Percentiles rank a stretch among this genome's conserved stretches.
These are phyloP conservation scores for Pisolithus albus DNA, from an alignment of 768 basidiomycete species.

Conservation along the genomic window DNA sequence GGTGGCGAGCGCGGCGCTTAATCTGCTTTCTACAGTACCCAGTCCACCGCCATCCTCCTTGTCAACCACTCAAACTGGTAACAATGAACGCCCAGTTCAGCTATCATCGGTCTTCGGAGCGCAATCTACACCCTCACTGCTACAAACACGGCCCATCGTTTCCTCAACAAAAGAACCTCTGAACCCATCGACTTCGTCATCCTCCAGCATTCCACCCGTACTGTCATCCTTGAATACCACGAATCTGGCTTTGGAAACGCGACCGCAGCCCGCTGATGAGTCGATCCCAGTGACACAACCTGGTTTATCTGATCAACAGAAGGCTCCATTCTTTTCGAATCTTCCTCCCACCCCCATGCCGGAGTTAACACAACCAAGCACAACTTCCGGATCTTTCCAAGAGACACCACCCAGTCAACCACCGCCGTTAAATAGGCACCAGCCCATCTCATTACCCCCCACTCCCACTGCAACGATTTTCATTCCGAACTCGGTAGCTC, in stretches of 20 bases:
- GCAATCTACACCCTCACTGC: neutral
- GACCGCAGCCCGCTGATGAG: too few species aligned
- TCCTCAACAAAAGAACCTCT: neutral
- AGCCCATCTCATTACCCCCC: constrained; percentile 28
- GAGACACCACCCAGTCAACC: constrained; percentile 15
- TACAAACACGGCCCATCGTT: neutral
- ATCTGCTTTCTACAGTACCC: neutral
- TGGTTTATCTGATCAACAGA: neutral
- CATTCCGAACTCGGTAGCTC: constrained; percentile 10
- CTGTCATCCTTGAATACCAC: too few species aligned
- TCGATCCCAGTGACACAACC: too few species aligned
- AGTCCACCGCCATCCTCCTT: neutral
- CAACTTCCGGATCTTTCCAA: neutral
- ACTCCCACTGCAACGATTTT: constrained; percentile 22
- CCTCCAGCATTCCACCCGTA: too few species aligned
- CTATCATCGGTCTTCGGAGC: neutral
- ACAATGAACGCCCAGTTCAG: neutral
- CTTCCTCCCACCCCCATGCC: constrained; percentile 9
- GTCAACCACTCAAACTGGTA: neutral
- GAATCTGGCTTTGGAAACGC: too few species aligned
- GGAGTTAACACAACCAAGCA: constrained; percentile 4
- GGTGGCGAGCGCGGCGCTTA: too few species aligned
- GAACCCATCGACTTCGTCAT: neutral
- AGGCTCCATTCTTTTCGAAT: neutral
- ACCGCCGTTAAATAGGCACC: constrained; percentile 22